phyloP scores from a whole-genome alignment of 805 yeast species.

The Myxozyma vanderwaltii region DNA sequence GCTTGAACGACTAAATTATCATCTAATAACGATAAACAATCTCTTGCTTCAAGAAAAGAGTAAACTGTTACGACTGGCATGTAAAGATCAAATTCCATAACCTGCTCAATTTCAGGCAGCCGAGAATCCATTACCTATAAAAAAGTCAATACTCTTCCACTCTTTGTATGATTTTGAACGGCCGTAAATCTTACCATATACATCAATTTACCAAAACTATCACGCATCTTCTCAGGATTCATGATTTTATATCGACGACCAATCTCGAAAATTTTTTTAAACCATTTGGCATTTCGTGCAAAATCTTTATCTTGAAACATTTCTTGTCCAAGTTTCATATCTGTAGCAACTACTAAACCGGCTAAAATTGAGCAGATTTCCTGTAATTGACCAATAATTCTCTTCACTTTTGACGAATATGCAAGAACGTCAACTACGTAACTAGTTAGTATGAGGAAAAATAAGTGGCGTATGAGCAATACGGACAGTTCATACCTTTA shows the following conservation, averaged over 20 bases:
- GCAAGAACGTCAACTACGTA: slow-evolving; percentile 61
- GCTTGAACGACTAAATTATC: slow-evolving; percentile 65
- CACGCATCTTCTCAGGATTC: slow-evolving; percentile 82
- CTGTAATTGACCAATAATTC: slow-evolving; percentile 70
- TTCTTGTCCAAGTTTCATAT: slow-evolving; percentile 67
- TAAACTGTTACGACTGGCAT: slow-evolving; percentile 70
- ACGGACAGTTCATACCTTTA: slow-evolving; percentile 40
- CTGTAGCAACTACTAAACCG: slow-evolving; percentile 76
- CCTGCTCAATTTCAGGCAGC: slow-evolving; percentile 65
- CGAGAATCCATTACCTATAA: slow-evolving; percentile 68
- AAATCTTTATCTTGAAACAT: slow-evolving; percentile 68
- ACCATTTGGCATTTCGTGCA: slow-evolving; percentile 72
- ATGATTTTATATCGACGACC: slow-evolving; percentile 80
- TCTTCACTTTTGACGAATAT: slow-evolving; percentile 65
- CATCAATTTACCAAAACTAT: slow-evolving; percentile 74
- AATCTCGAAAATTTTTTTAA: slow-evolving; percentile 67
- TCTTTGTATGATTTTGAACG: background rate
- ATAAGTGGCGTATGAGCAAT: background rate
- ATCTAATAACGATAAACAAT: slow-evolving; percentile 50
- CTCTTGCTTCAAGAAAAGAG: slow-evolving; percentile 49
- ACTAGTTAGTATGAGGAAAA: background rate
- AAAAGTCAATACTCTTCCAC: too few species aligned
- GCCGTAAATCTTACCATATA: slow-evolving; percentile 53
- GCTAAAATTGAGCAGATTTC: slow-evolving; percentile 79
- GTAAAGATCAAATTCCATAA: slow-evolving; percentile 74